Evolutionary conservation across 176 grass and related monocot species (phyloP), one percentile per base, ranked within the genome.

Genomic region (Ampelocalamus luodianensis): DNA sequence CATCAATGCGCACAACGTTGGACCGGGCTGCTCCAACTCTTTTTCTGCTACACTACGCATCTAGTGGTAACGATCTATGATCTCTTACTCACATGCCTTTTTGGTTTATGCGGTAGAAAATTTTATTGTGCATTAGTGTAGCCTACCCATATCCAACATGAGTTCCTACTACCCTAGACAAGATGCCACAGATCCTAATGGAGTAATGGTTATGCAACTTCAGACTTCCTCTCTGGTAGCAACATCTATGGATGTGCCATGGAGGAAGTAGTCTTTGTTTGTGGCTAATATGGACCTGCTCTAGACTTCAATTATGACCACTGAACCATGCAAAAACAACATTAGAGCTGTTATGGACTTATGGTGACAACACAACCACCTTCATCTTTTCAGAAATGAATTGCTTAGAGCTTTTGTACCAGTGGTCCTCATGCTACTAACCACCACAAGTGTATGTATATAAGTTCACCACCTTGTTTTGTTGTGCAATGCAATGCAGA

Each of bases 241-340:
- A 64, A 70, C 66, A 79, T 48, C 23, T 88, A 44, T 38, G 50
- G 29, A 75, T 75, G 26, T 80, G 82, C 24, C 63, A 70, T 44
- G 62, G 71, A 81, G 44, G 50, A 84, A 32, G 78, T 4, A 32
- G 76, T 69, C 45, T 54, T 72, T 81, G 29, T 78, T 85, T 55
- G 43, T 72, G 15, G 50, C 67, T 64, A 17, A 2, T 39, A 87
- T 72, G 42, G 9, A 40, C 59, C 6, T 20, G 17, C 53, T 43
- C 43, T 90, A 90, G 80, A 50, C 74, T 75, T 87, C 80, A 87
- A 87, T 90, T 87, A 87, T 87, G 74, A 7, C 6, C 45, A 65
- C 22, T 74, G 84, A 90, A 90, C 51, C 69, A 84, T 85, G 76
- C 23, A 43, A 9, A 7, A 69, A 5, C 68, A n/a, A 50, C 84